Evolutionary conservation across 805 yeast genomes (phyloP), one percentile per base, ranked within the genome.

Genomic region (Saturnispora halmiae): DNA sequence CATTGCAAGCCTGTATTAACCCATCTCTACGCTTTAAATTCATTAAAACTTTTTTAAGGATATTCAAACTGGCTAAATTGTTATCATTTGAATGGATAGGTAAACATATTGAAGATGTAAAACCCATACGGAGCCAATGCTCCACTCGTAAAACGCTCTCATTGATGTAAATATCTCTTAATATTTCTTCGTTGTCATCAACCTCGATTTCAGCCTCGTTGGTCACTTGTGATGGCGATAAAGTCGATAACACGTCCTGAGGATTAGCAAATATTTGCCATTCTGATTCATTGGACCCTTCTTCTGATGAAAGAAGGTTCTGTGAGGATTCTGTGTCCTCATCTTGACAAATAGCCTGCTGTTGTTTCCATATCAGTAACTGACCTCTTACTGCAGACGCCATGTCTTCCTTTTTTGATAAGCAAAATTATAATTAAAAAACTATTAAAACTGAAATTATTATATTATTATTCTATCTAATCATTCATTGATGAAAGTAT

Each of bases 401-500:
- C 26, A 28, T n/a, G n/a, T n/a, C n/a, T n/a, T n/a, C n/a, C n/a
- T n/a, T n/a, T n/a, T n/a, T n/a, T 11, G 26, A 24, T 24, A 36
- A n/a, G 32, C 9, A 29, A 29, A 10, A 27, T 20, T 16, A 34
- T 13, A n/a, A 34, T 21, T 14, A 31, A 21, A 29, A 26, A 31
- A 3, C 7, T 27, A 33, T n/a, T n/a, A 40, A 22, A 22, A 22
- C 26, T 22, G 10, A 22, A 22, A 22, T 22, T 22, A 38, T 30
- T 11, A 32, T 14, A 28, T 25, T 26, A n/a, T 10, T 27, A 27
- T 19, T 24, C 32, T n/a, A 20, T 15, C 29, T 18, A 36, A 18
- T 18, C 31, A 26, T 27, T 30, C 31, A 13, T 4, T 47, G 40
- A 51, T 31, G n/a, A n/a, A n/a, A n/a, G n/a, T n/a, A n/a, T n/a